phyloP scores from a whole-genome alignment of 495 filamentous ascomycete species.

The Xanthoparmelia taractica region DNA sequence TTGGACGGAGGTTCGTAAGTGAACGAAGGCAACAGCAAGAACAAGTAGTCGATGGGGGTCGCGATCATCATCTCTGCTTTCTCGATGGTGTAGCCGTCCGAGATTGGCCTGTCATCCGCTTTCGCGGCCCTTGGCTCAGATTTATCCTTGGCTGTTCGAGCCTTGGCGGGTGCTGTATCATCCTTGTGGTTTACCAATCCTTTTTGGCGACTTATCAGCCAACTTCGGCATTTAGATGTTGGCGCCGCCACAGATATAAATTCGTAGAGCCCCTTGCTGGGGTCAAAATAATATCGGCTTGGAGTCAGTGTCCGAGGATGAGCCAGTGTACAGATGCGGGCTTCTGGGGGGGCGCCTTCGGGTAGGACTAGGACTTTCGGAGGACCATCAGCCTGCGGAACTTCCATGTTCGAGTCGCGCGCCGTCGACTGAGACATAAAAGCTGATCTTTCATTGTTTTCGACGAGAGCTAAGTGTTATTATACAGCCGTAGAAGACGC shows the following conservation, averaged over 20 bases:
- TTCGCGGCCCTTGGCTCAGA: constrained; percentile 22
- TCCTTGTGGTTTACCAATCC: neutral
- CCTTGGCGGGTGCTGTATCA: neutral
- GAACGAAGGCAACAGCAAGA: constrained; percentile 71
- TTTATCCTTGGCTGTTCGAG: constrained; percentile 31
- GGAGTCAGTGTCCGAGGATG: constrained; percentile 62
- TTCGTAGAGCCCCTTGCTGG: constrained; percentile 73
- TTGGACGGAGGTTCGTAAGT: constrained; percentile 34
- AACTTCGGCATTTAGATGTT: constrained; percentile 53
- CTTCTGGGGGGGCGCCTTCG: constrained; percentile 50
- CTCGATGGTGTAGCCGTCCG: constrained; percentile 45
- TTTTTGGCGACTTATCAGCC: constrained; percentile 41
- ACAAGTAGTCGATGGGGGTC: constrained; percentile 76
- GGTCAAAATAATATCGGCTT: constrained; percentile 72
- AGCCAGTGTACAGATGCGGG: constrained; percentile 67
- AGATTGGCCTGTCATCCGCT: constrained; percentile 9
- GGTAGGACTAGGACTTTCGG: constrained; percentile 79
- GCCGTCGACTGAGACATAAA: neutral
- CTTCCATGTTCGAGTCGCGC: neutral
- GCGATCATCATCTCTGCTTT: constrained; percentile 68
- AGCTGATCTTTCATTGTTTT: neutral
- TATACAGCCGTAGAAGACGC: neutral
- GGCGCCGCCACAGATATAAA: constrained; percentile 70
- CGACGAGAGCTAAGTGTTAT: no score
- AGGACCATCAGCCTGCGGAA: constrained; percentile 25